Evolutionary conservation across 768 basidiomycete species (phyloP).

Genomic region (Mycena venus): DNA sequence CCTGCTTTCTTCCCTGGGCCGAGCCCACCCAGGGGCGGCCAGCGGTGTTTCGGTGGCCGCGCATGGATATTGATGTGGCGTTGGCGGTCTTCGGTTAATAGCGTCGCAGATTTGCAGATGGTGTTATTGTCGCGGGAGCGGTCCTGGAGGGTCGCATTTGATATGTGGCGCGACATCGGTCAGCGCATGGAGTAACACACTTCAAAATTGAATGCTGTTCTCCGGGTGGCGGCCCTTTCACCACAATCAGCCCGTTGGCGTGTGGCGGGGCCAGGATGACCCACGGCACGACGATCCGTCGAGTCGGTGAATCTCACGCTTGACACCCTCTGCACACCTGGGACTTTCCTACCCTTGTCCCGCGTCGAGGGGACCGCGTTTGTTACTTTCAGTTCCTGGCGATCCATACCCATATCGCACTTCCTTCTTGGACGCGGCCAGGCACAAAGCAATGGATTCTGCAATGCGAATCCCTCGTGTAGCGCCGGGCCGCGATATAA

Average conservation of each 20-base stretch:
- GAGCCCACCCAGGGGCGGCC: not conserved
- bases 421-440: not conserved
- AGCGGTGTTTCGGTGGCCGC: not conserved
- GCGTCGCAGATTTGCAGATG: not conserved
- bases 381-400: not conserved
- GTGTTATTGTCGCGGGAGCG: not conserved
- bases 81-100: not conserved
- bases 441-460: not conserved
- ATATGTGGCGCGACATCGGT: not conserved
- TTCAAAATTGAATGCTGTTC: not conserved
- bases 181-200: not conserved
- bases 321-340: not conserved
- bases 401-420: not conserved
- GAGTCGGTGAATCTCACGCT: not conserved
- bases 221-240: too few species aligned
- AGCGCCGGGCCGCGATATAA: not conserved
- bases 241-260: not conserved
- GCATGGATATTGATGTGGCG: not conserved
- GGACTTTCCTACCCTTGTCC: not conserved
- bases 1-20: not conserved
- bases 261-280: conserved; percentile 4
- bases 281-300: conserved; percentile 1
- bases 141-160: not conserved
- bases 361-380: not conserved
- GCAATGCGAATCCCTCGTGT: conserved; percentile 13